Evolutionary conservation across 768 basidiomycete genomes (phyloP).

Genomic region (Fomitopsis pulvina): DNA sequence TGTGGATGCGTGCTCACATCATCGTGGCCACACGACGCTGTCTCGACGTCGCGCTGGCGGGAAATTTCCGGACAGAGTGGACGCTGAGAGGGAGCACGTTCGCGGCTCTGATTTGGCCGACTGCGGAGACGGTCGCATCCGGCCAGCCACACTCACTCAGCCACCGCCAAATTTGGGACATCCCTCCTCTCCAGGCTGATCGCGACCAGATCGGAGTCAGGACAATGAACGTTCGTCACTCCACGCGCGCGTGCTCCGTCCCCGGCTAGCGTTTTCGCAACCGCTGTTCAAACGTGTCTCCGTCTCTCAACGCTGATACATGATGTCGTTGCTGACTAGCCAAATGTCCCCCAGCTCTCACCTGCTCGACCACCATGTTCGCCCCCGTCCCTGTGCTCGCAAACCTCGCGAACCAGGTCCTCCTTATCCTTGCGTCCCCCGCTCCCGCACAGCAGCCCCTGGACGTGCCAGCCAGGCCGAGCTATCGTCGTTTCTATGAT

Average conservation of each 20-base stretch:
- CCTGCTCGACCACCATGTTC: slow-evolving; percentile 6
- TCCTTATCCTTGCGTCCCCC: slow-evolving; percentile 20
- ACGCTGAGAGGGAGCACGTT: slow-evolving; percentile 8
- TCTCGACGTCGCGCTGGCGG: not conserved
- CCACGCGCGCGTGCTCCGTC: slow-evolving; percentile 1
- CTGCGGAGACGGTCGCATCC: not conserved
- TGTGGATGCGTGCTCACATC: not conserved
- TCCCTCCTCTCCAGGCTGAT: slow-evolving; percentile 5
- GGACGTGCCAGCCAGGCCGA: slow-evolving; percentile 3
- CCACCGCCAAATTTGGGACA: slow-evolving; percentile 4
- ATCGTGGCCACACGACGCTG: not conserved
- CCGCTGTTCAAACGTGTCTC: slow-evolving; percentile 11
- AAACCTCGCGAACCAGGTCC: slow-evolving; percentile 13
- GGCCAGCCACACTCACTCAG: not conserved
- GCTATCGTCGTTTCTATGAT: slow-evolving; percentile 34
- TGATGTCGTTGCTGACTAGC: not conserved
- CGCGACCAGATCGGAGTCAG: not conserved
- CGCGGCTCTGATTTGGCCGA: slow-evolving; percentile 1
- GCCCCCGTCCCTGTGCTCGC: slow-evolving; percentile 9
- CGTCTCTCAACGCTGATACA: not conserved
- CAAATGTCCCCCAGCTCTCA: not conserved
- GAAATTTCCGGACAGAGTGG: not conserved
- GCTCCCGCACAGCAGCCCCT: slow-evolving; percentile 25
- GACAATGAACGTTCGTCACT: slow-evolving; percentile 14
- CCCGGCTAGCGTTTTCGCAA: not conserved